Evolutionary conservation across 2,329 filamentous ascomycete genomes (phyloP).

Genomic region (Fusarium papillatum): DNA sequence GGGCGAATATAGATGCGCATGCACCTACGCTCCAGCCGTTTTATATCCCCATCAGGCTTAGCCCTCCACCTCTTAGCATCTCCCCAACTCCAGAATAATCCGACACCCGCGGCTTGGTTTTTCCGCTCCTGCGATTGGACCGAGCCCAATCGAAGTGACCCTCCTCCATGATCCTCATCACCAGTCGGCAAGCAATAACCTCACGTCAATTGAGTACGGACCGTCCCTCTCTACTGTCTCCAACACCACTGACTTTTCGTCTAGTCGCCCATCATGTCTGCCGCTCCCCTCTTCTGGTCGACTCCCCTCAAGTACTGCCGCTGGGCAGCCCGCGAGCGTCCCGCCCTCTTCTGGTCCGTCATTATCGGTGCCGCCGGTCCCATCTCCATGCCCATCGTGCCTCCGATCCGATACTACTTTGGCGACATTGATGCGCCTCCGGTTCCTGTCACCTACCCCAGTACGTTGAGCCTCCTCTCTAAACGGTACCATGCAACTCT

Average conservation of each 20-base stretch:
- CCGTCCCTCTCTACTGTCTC: neutral
- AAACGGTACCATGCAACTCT: neutral
- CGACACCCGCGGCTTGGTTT: conserved; percentile 46
- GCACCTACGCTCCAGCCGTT: neutral
- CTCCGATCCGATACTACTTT: conserved; percentile 78
- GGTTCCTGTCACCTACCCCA: conserved; percentile 92
- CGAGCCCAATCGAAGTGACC: neutral
- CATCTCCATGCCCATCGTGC: conserved; percentile 76
- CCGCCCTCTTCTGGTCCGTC: conserved; percentile 91
- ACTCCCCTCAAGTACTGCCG: conserved; percentile 86
- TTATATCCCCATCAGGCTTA: conserved; percentile 21
- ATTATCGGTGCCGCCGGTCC: conserved; percentile 82
- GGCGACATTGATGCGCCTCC: conserved; percentile 80
- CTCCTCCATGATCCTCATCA: conserved; percentile 35
- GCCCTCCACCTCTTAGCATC: neutral
- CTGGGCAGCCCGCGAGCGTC: conserved; percentile 90
- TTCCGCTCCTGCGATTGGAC: conserved; percentile 47
- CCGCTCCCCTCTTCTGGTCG: conserved; percentile 83
- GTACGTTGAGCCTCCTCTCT: conserved; percentile 68
- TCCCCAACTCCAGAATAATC: conserved; percentile 35
- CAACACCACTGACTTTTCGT: neutral
- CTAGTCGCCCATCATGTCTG: conserved; percentile 65
- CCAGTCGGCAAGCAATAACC: conserved; percentile 37
- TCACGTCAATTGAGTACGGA: conserved; percentile 53
- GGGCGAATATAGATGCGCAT: neutral